Evolutionary conservation across 257 asterid genomes (phyloP).

Genomic region (Forsythia suspensa): DNA sequence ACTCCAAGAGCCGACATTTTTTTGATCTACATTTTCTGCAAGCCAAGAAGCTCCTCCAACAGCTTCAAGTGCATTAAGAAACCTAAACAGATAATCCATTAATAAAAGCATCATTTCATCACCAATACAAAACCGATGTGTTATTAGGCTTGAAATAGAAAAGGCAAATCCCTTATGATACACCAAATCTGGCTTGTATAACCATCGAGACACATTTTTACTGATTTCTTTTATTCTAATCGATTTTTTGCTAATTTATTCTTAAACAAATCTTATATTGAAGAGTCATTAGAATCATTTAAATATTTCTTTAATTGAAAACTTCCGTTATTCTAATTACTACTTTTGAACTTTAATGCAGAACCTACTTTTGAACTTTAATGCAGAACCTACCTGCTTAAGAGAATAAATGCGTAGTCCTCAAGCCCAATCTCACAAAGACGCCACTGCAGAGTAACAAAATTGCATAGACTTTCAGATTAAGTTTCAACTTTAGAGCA

Average conservation of each 20-base stretch:
- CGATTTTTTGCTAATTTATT: not conserved
- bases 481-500: constrained; percentile 10
- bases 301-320: not conserved
- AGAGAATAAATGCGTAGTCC: constrained; percentile 91
- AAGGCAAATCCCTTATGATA: too few relatives aligned
- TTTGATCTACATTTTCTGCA: constrained; percentile 48
- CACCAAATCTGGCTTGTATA: too few relatives aligned
- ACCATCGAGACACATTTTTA: too few relatives aligned
- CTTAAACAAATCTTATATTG: not conserved
- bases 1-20: constrained; percentile 60
- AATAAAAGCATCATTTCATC: not conserved
- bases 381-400: constrained; percentile 71
- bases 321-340: not conserved
- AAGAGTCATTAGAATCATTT: not conserved
- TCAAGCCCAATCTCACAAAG: constrained; percentile 96
- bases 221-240: too few relatives aligned
- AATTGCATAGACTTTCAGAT: constrained; percentile 17
- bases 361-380: constrained; percentile 34
- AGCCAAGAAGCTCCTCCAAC: constrained; percentile 80
- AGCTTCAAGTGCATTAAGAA: constrained; percentile 79
- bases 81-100: constrained; percentile 40
- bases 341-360: not conserved
- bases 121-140: not conserved
- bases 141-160: not conserved
- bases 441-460: constrained; percentile 74